phyloP scores from a whole-genome alignment of 2,329 filamentous ascomycete genomes.

The Onygenales sp. region DNA sequence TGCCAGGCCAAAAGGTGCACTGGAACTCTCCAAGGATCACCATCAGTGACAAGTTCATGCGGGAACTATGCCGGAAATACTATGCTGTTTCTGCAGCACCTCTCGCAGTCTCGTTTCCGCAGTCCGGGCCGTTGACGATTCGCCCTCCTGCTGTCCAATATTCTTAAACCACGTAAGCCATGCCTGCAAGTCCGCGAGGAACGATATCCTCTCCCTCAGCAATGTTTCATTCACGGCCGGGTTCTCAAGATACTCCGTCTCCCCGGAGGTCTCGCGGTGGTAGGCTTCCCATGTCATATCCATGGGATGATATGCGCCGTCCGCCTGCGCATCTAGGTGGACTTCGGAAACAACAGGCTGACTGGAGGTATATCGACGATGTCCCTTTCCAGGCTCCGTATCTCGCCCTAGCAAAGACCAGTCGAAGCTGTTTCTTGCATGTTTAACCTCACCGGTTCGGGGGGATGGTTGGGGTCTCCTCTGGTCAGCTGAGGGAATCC shows the following conservation, averaged over 20 bases:
- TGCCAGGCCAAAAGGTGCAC: no score
- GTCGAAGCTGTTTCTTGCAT: conserved; percentile 5
- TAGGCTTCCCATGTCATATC: conserved; percentile 6
- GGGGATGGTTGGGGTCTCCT: conserved; percentile 10
- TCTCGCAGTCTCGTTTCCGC: conserved; percentile 29
- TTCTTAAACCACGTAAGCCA: conserved; percentile 26
- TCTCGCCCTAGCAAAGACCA: conserved; percentile 22
- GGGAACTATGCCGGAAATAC: background rate
- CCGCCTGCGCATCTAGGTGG: conserved; percentile 26
- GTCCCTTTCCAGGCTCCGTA: conserved; percentile 5
- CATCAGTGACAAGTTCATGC: background rate
- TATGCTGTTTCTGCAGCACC: conserved; percentile 22
- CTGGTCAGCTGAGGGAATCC: conserved; percentile 2
- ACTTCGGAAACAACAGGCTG: conserved; percentile 31
- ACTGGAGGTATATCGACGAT: conserved; percentile 19
- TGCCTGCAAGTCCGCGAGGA: conserved; percentile 22
- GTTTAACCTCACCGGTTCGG: conserved; percentile 3
- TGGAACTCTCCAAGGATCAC: no score
- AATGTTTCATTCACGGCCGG: background rate
- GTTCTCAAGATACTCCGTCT: background rate
- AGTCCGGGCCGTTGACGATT: conserved; percentile 17
- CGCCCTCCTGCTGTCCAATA: conserved; percentile 12
- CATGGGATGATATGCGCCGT: conserved; percentile 12
- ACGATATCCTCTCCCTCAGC: conserved; percentile 8
- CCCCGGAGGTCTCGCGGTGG: conserved; percentile 1